These are phyloP conservation scores for Diospyros lotus DNA, from an alignment of 148 eudicot genomes.

Conservation along the genomic window DNA sequence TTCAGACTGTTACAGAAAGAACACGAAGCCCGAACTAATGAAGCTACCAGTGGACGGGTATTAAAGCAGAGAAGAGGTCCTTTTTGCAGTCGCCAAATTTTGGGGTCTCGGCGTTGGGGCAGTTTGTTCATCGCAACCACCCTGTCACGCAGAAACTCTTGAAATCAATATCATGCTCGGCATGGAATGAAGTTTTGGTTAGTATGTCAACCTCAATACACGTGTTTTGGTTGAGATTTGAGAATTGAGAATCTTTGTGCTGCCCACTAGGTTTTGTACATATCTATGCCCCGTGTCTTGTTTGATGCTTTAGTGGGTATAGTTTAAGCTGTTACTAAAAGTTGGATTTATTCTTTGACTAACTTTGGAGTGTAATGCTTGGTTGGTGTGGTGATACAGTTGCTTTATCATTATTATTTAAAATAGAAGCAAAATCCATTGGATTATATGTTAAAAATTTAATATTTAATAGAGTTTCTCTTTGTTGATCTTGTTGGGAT, in stretches of 20 bases:
- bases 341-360: neutral
- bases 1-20: neutral
- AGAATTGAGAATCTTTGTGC: neutral
- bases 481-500: too few relatives aligned
- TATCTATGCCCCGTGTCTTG: neutral
- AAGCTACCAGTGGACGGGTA: neutral
- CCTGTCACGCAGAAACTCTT: neutral
- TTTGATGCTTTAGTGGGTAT: neutral
- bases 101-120: neutral
- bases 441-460: too few relatives aligned
- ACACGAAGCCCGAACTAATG: neutral
- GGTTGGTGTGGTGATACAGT: neutral
- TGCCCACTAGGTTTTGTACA: neutral
- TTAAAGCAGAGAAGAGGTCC: neutral
- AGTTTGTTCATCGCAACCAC: neutral
- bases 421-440: neutral
- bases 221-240: neutral
- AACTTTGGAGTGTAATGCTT: neutral
- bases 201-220: neutral
- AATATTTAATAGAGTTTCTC: too few relatives aligned
- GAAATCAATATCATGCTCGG: neutral
- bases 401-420: neutral
- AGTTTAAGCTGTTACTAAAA: too few relatives aligned
- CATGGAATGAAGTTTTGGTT: neutral
- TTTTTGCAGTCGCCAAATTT: neutral